Evolutionary conservation across 2,329 filamentous ascomycete species (phyloP).

Genomic region (Aspergillus tanneri): DNA sequence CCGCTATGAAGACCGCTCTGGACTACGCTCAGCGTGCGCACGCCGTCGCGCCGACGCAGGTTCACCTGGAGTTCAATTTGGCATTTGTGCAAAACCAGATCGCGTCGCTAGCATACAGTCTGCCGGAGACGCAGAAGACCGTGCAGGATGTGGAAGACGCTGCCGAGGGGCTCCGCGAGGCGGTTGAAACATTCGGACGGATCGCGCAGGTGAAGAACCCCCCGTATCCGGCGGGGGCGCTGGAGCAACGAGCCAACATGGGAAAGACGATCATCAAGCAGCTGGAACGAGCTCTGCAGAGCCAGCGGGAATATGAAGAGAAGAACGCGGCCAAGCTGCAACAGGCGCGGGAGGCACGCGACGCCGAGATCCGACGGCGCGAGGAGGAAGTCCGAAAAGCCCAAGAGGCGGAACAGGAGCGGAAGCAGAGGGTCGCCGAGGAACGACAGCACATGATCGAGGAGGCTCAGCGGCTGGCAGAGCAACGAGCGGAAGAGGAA

Average conservation of each 20-base stretch:
- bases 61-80: conserved; percentile 95
- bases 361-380: conserved; percentile 73
- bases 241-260: conserved; percentile 97
- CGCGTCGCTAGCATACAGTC: conserved; percentile 72
- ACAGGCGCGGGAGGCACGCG: conserved; percentile 74
- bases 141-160: conserved; percentile 79
- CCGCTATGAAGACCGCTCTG: conserved; percentile 63
- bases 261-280: conserved; percentile 92
- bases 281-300: conserved; percentile 78
- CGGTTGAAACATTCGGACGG: conserved; percentile 67
- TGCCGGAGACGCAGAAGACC: conserved; percentile 74
- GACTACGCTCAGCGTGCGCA: conserved; percentile 68
- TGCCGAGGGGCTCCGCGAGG: conserved; percentile 75
- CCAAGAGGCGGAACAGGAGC: conserved; percentile 68
- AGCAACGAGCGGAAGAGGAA: conserved; percentile 70
- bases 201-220: conserved; percentile 64
- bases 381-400: conserved; percentile 72
- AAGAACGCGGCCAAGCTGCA: conserved; percentile 86
- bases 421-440: conserved; percentile 77
- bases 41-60: conserved; percentile 73
- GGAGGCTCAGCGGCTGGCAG: conserved; percentile 69
- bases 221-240: conserved; percentile 84
- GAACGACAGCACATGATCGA: conserved; percentile 80
- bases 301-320: conserved; percentile 87
- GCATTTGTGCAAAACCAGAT: conserved; percentile 97